Evolutionary conservation across 225 moss, liverwort and hornwort species (phyloP).

Genomic region (Pleurozium schreberi): DNA sequence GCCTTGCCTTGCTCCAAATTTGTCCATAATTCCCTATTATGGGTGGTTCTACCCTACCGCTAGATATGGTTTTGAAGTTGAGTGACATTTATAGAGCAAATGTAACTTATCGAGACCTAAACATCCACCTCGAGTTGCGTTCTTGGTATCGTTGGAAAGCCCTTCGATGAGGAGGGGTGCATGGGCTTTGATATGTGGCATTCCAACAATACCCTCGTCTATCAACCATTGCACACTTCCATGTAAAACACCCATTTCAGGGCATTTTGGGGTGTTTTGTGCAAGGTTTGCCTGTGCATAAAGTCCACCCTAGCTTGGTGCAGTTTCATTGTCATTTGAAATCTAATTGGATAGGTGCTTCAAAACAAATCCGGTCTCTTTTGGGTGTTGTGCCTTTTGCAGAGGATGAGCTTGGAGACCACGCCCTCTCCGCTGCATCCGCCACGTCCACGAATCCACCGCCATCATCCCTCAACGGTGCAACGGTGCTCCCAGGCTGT

Average conservation of each 20-base stretch:
- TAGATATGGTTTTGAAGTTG: fast-evolving
- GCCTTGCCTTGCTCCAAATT: too few species aligned
- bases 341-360: neutral
- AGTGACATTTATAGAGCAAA: neutral
- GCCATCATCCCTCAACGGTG: neutral
- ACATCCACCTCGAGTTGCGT: too few species aligned
- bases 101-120: too few species aligned
- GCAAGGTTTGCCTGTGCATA: neutral
- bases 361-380: neutral
- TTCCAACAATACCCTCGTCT: neutral
- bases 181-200: too few species aligned
- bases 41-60: too few species aligned
- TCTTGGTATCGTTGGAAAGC: too few species aligned
- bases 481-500: neutral
- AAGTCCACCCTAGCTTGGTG: neutral
- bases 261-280: neutral
- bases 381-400: neutral
- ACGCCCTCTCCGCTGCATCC: neutral
- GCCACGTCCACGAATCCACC: neutral
- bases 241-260: neutral
- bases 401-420: neutral
- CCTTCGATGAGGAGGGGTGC: too few species aligned
- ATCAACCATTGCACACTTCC: neutral
- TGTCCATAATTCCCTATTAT: too few species aligned
- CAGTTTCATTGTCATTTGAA: neutral